Evolutionary conservation across 2,329 filamentous ascomycete genomes (phyloP).

Genomic region (Xylariaceae sp.): DNA sequence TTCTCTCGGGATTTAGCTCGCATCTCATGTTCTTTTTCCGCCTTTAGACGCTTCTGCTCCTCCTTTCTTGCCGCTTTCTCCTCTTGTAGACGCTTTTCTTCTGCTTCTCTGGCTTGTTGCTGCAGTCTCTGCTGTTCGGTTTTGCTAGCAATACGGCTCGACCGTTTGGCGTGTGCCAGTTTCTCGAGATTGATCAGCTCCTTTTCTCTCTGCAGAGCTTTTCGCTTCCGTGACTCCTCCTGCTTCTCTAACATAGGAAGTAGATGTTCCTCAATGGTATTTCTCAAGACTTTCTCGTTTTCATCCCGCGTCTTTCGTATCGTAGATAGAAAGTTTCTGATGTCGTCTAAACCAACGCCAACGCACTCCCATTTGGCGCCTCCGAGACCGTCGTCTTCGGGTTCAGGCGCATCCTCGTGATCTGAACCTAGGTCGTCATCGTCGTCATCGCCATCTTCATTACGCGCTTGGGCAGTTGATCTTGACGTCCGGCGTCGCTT

Average conservation of each 20-base stretch:
- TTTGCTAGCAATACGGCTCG: constrained; percentile 79
- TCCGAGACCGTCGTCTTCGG: constrained; percentile 60
- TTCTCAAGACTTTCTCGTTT: constrained; percentile 75
- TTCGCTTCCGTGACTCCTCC: constrained; percentile 66
- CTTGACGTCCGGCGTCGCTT: constrained; percentile 62
- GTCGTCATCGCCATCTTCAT: constrained; percentile 33
- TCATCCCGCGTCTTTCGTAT: constrained; percentile 73
- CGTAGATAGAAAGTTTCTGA: constrained; percentile 62
- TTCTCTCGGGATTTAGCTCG: constrained; percentile 80
- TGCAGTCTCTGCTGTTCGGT: constrained; percentile 72
- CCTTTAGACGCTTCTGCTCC: constrained; percentile 52
- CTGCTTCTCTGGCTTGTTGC: constrained; percentile 64
- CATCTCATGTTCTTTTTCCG: constrained; percentile 70
- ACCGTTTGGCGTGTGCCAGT: constrained; percentile 89
- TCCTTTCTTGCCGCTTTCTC: constrained; percentile 61
- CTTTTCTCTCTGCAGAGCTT: constrained; percentile 63
- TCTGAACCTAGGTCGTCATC: too few species aligned
- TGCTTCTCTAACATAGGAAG: constrained; percentile 79
- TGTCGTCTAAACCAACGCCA: constrained; percentile 74
- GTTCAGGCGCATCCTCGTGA: constrained; percentile 25
- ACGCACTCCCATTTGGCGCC: constrained; percentile 87
- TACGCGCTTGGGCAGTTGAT: constrained; percentile 36
- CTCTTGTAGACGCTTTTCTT: constrained; percentile 59
- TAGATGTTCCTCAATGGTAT: constrained; percentile 69
- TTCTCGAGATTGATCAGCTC: constrained; percentile 79